These are phyloP conservation scores for Sarcodon sp. DNA, from an alignment of 768 basidiomycete genomes.

Conservation along the genomic window DNA sequence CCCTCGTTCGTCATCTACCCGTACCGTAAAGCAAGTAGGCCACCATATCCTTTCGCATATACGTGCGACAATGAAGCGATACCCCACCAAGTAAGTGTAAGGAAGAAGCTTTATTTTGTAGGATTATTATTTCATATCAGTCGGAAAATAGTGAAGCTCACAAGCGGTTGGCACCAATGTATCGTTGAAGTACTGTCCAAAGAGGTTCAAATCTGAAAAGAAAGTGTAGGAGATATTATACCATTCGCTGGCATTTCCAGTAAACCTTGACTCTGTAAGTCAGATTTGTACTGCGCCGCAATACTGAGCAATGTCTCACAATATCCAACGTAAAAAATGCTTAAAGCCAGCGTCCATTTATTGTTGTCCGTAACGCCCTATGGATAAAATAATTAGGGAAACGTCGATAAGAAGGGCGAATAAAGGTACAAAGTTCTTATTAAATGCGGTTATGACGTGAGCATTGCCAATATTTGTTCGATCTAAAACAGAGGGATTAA, in stretches of 20 bases:
- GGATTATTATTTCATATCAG: neutral
- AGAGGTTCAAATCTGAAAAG: neutral
- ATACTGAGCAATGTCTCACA: conserved; percentile 19
- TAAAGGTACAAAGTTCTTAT: conserved; percentile 30
- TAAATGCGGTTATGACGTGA: conserved; percentile 38
- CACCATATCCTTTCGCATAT: conserved; percentile 41
- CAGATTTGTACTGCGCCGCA: neutral
- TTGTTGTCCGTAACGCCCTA: conserved; percentile 39
- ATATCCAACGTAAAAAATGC: conserved; percentile 50
- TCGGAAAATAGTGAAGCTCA: conserved; percentile 10
- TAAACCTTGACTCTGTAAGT: conserved; percentile 21
- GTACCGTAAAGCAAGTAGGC: conserved; percentile 35
- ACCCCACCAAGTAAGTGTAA: conserved; percentile 41
- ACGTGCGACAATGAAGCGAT: conserved; percentile 36
- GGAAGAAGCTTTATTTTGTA: conserved; percentile 29
- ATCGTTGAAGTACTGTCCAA: conserved; percentile 34
- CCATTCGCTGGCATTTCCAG: conserved; percentile 48
- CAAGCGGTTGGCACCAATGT: conserved; percentile 48
- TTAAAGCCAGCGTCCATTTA: conserved; percentile 43
- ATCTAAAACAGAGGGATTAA: conserved; percentile 18
- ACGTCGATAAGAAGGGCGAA: neutral
- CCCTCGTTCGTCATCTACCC: neutral
- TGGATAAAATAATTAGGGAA: neutral
- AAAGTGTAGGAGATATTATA: conserved; percentile 6
- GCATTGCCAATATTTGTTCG: conserved; percentile 51